Evolutionary conservation across 208 protist genomes (phyloP).

Genomic region (Acanthamoeba healyi): DNA sequence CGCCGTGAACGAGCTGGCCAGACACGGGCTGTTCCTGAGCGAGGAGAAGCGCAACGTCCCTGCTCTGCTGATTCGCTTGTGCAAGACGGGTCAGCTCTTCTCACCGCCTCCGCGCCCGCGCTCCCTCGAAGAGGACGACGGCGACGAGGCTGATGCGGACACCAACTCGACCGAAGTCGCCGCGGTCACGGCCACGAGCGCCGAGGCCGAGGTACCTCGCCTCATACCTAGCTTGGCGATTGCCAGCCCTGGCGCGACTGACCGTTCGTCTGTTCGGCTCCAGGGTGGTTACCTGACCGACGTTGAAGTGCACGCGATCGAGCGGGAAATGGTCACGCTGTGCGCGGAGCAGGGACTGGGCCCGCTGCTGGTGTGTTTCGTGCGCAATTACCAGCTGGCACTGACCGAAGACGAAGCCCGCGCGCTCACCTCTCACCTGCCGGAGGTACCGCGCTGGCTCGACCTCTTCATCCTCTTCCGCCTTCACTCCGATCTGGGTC

Average conservation of each 20-base stretch:
- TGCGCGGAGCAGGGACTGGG: neutral
- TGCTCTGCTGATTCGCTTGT: neutral
- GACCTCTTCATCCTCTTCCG: constrained; percentile 44
- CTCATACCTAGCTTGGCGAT: too few species aligned
- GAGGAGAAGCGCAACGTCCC: constrained; percentile 3
- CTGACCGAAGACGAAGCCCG: neutral
- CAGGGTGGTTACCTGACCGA: neutral
- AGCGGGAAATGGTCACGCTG: neutral
- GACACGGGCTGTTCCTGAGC: constrained; percentile 13
- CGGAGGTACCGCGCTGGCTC: constrained; percentile 34
- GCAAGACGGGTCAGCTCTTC: constrained; percentile 32
- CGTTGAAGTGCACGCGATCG: neutral
- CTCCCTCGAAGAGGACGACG: neutral
- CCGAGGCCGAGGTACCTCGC: too few species aligned
- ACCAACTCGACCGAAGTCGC: neutral
- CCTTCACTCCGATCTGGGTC: neutral
- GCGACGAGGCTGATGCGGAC: neutral
- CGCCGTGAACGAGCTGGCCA: constrained; percentile 1
- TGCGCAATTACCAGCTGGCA: constrained; percentile 45
- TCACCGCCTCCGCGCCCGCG: constrained; percentile 11
- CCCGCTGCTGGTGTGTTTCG: neutral
- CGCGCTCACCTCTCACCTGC: neutral
- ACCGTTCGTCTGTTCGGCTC: neutral
- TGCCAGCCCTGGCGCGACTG: too few species aligned
- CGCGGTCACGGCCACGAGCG: too few species aligned